These are phyloP conservation scores for Komagataea norvegica DNA, from an alignment of 1,139 yeast species.

Conservation along the genomic window DNA sequence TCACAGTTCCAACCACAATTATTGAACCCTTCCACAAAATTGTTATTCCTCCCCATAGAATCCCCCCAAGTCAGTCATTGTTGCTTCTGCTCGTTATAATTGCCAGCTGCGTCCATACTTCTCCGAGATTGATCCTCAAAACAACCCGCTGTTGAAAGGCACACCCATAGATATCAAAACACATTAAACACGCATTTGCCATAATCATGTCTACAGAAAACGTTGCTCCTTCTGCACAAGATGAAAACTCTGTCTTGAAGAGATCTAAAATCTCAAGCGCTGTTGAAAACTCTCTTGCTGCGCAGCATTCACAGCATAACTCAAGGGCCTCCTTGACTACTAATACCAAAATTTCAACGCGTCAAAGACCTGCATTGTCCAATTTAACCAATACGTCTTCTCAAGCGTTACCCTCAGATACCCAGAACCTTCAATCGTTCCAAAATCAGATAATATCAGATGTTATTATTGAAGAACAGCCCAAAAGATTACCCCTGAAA, in stretches of 20 bases:
- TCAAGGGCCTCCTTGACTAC: not conserved
- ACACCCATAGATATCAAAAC: not conserved
- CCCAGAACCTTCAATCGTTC: not conserved
- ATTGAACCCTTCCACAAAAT: not conserved
- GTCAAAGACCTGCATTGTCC: slow-evolving; percentile 23
- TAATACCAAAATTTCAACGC: not conserved
- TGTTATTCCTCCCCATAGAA: not conserved
- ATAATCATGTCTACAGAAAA: slow-evolving; percentile 13
- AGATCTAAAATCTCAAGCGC: slow-evolving; percentile 9
- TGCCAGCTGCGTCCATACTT: not conserved
- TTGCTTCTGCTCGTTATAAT: not conserved
- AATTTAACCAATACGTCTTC: slow-evolving; percentile 23
- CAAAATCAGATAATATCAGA: not conserved
- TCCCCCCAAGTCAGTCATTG: not conserved
- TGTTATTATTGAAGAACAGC: slow-evolving; percentile 2
- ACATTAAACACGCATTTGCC: too few relatives aligned
- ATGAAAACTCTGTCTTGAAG: slow-evolving; percentile 18
- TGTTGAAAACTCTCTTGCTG: not conserved
- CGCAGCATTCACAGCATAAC: not conserved
- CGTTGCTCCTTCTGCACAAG: slow-evolving; percentile 12
- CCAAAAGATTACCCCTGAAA: slow-evolving; percentile 12
- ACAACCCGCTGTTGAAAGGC: not conserved
- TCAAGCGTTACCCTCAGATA: not conserved
- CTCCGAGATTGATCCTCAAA: not conserved
- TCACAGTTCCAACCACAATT: not conserved